phyloP scores from a whole-genome alignment of 345 rosid species.

The Adansonia digitata region DNA sequence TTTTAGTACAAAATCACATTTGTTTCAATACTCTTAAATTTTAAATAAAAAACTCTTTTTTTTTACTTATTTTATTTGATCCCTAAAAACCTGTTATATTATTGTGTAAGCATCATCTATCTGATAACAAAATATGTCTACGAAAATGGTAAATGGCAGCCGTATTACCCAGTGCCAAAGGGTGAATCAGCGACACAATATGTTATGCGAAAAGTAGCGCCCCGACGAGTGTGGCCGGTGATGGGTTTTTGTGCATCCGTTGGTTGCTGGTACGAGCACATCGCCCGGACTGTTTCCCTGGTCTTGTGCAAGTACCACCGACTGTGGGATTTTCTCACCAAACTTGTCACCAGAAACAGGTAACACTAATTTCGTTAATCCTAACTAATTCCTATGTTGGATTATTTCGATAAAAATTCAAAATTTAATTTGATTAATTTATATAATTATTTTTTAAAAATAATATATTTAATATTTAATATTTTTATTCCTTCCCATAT shows the following conservation, averaged over 20 bases:
- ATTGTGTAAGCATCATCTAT: background rate
- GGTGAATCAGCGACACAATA: conserved; percentile 68
- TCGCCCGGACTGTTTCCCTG: conserved; percentile 70
- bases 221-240: conserved; percentile 82
- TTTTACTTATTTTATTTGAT: background rate
- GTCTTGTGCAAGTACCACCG: conserved; percentile 87
- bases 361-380: conserved; percentile 18
- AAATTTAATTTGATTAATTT: too few relatives aligned
- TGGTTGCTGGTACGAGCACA: conserved; percentile 93
- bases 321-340: conserved; percentile 74
- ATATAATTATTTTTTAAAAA: too few relatives aligned
- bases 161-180: conserved; percentile 70
- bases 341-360: conserved; percentile 77
- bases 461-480: too few relatives aligned
- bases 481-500: too few relatives aligned
- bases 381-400: too few relatives aligned
- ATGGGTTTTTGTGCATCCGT: conserved; percentile 81
- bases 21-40: too few relatives aligned
- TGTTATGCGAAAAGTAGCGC: conserved; percentile 77
- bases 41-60: too few relatives aligned
- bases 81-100: background rate
- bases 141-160: conserved; percentile 45
- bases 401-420: too few relatives aligned
- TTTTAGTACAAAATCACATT: too few relatives aligned
- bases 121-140: background rate